Percentiles rank a stretch among this genome's conserved stretches.
These are phyloP conservation scores for Gloeophyllum trabeum DNA, from an alignment of 768 basidiomycete species.

Conservation along the genomic window DNA sequence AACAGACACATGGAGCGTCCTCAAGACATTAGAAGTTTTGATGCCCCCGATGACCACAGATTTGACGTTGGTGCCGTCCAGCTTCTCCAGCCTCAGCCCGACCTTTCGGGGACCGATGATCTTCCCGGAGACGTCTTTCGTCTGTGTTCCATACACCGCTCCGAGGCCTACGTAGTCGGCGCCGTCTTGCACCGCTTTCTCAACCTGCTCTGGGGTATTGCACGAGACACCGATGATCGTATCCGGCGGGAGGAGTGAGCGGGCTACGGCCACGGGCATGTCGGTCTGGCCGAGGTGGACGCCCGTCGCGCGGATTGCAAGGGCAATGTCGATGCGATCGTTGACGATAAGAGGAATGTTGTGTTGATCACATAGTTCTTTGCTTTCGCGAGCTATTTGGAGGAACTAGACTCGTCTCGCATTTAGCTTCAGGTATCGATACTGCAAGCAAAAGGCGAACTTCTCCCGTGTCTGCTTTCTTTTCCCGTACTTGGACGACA, in stretches of 20 bases:
- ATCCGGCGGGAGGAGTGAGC: conserved; percentile 52
- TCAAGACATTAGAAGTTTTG: conserved; percentile 64
- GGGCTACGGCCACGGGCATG: conserved; percentile 59
- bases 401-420: conserved; percentile 45
- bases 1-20: conserved; percentile 62
- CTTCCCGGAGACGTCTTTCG: conserved; percentile 59
- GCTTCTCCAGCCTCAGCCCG: conserved; percentile 47
- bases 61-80: conserved; percentile 54
- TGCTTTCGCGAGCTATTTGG: conserved; percentile 56
- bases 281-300: conserved; percentile 89
- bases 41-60: conserved; percentile 90
- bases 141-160: conserved; percentile 69
- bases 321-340: conserved; percentile 78
- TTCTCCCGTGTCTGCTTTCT: conserved; percentile 69
- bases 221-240: conserved; percentile 78
- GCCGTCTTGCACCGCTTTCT: conserved; percentile 44
- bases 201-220: conserved; percentile 54
- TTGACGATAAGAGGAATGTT: conserved; percentile 80
- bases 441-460: conserved; percentile 26
- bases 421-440: neutral
- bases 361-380: conserved; percentile 65
- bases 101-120: conserved; percentile 66
- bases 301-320: conserved; percentile 66
- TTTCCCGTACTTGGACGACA: conserved; percentile 84
- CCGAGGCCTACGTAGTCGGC: conserved; percentile 89